A percentile compares a stretch with the other conserved stretches of the same genome.
Conservation (phyloP, 495 filamentous ascomycete species). For the Penicillium verhagenii region DNA sequence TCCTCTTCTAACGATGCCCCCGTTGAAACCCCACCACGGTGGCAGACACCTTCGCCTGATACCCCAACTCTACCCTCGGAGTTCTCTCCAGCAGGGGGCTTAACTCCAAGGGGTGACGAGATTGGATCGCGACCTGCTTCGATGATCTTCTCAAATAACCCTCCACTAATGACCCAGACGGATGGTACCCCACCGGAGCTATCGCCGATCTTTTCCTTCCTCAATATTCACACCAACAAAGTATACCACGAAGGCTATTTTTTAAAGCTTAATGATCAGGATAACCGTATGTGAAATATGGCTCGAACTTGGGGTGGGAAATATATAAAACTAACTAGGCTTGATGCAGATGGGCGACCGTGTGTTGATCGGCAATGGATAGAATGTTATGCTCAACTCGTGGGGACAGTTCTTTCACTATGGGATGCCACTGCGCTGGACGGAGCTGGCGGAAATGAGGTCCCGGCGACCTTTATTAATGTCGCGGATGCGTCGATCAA, state of each 20-base stretch:
- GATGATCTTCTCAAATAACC: slow-evolving; percentile 78
- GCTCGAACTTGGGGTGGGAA: neutral
- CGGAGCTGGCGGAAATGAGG: slow-evolving; percentile 78
- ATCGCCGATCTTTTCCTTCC: slow-evolving; percentile 87
- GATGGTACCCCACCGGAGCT: slow-evolving; percentile 87
- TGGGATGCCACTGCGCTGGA: slow-evolving; percentile 97
- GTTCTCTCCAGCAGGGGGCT: slow-evolving; percentile 25
- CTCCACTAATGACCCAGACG: slow-evolving; percentile 79
- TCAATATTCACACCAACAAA: slow-evolving; percentile 95
- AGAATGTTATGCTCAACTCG: slow-evolving; percentile 95
- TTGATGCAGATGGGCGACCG: slow-evolving; percentile 73
- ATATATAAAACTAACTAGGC: slow-evolving; percentile 12
- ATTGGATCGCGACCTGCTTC: slow-evolving; percentile 57
- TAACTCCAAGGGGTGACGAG: slow-evolving; percentile 31
- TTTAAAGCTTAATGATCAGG: slow-evolving; percentile 89
- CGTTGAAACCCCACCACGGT: slow-evolving; percentile 27
- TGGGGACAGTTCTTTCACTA: slow-evolving; percentile 89
- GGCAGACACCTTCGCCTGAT: slow-evolving; percentile 38
- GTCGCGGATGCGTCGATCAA: slow-evolving; percentile 95
- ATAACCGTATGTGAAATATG: slow-evolving; percentile 63
- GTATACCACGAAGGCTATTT: slow-evolving; percentile 98
- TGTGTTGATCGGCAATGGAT: slow-evolving; percentile 86
- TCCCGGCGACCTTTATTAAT: slow-evolving; percentile 94
- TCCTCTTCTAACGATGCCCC: slow-evolving; percentile 30
- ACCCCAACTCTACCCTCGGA: slow-evolving; percentile 35